Base-by-base conservation (phyloP, 2,329 filamentous ascomycete genomes). In the Simplicillium aogashimaense region DNA sequence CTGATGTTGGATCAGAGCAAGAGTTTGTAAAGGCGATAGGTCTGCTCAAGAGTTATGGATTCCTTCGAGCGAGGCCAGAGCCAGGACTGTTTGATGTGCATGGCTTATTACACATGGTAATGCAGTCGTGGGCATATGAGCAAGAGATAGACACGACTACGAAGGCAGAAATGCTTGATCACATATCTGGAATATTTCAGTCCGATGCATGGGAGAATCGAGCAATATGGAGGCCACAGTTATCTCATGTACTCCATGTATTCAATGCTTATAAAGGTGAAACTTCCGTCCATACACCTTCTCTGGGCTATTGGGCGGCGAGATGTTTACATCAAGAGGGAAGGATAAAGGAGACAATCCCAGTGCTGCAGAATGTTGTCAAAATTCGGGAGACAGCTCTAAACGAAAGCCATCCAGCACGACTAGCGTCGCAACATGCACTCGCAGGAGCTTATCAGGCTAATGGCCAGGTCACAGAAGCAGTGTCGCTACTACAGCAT, bases 391-490 rank as follows among this genome's bases (percentile, higher is more conserved):
- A 39, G 37, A 25, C 14, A 15, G 34, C 15, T 13, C 29, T 39
- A 28, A 16, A 13, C 29, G 15, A 33, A 15, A 15, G 13, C 4
- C 15, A 39, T 18, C 30, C 5, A 10, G 11, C 1, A 20, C 40
- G 31, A 32, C 36, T 42, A 14, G 8, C 12, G 7, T 42, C 36
- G 4, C 30, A 42, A 16, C 20, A 31, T 20, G 36, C 7, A 11
- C 40, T 42, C 28, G 40, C 32, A 31, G 15, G 9, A 7, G 40
- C 37, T 7, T 45, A 43, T 29, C 15, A 40, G 12, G 35, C 14
- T 6, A 35, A 43, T 28, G 36, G 41, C 10, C 43, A 39, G 12
- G 17, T 38, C 17, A 43, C 43, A 32, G 38, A 36, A 4, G 43
- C 43, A 6, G 20, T 43, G 3, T 11, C 15, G 3, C 17, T 39